Evolutionary conservation across 139 green algal species (phyloP), one percentile per base, ranked within the genome.

Genomic region (Chlorella vulgaris): DNA sequence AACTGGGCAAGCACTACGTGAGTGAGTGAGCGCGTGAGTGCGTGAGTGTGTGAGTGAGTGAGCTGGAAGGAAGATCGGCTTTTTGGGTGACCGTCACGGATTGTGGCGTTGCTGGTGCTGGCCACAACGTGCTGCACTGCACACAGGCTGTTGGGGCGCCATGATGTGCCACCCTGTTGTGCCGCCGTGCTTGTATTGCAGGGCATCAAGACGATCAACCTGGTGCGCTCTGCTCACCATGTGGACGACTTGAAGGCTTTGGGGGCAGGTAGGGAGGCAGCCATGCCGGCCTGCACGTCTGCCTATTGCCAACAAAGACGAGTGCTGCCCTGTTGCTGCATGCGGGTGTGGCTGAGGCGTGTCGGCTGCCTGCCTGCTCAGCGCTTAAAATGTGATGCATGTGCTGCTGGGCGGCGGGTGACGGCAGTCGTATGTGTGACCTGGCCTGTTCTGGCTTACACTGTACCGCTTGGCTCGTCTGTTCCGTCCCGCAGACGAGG

Each of bases 181-280:
- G 47, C 21, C n/a, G n/a, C 53, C 53, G 53, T 24, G 53, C 10
- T 39, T 24, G 26, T 68, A 43, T 40, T 74, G 74, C 38, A 75
- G 51, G 83, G 83, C 69, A 47, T 87, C 3, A 81, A 78, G 69
- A 84, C 83, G 24, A 87, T 87, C 76, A 77, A 75, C 47, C 2
- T 87, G 60, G 76, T 87, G 42, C 82, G 82, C 29, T 40, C 68
- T 38, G 19, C 29, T 5, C n/a, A 69, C 21, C 76, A 81, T 19
- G 50, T 55, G 31, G 51, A 81, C 15, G 76, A 84, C n/a, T 61
- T 87, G n/a, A 74, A 73, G 22, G 6, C 77, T 24, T 26, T 78
- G 31, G 78, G 78, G 68, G 68, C 43, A 31, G 78, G 31, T 35
- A n/a, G 33, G 60, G 28, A 68, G 18, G 13, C 65, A 33, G 31